Conservation (phyloP, 2,329 filamentous ascomycete species). For the Rugonectria rugulosa region DNA sequence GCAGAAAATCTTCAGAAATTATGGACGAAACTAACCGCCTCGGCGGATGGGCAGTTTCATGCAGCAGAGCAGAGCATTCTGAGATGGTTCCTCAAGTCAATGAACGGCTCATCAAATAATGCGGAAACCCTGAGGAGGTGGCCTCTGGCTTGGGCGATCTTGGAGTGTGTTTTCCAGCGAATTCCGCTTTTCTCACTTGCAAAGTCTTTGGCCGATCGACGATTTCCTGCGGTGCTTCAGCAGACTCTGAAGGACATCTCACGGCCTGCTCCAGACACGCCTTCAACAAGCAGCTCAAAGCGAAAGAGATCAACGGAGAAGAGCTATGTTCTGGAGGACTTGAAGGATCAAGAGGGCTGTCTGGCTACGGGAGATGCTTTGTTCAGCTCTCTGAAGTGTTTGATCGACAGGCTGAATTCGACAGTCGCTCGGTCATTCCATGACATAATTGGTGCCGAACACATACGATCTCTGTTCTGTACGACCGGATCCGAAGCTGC, state of each 20-base stretch:
- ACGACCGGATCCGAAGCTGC: conserved; percentile 57
- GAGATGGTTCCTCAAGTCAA: conserved; percentile 69
- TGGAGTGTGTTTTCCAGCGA: conserved; percentile 67
- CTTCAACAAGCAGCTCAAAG: conserved; percentile 45
- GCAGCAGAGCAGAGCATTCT: conserved; percentile 66
- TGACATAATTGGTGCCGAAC: conserved; percentile 62
- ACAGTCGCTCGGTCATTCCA: conserved; percentile 46
- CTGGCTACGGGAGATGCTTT: conserved; percentile 57
- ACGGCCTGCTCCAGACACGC: conserved; percentile 37
- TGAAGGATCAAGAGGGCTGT: conserved; percentile 51
- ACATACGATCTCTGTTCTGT: conserved; percentile 65
- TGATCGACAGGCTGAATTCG: conserved; percentile 55
- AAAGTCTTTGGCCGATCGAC: conserved; percentile 73
- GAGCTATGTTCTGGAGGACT: conserved; percentile 48
- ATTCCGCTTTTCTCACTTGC: conserved; percentile 75
- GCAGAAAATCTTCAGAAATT: conserved; percentile 57
- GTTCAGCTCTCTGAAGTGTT: conserved; percentile 54
- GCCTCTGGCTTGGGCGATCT: conserved; percentile 66
- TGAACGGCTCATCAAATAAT: conserved; percentile 56
- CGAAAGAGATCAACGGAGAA: conserved; percentile 53
- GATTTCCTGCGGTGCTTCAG: conserved; percentile 72
- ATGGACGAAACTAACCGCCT: conserved; percentile 57
- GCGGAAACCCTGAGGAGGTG: conserved; percentile 63
- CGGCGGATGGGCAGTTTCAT: conserved; percentile 53
- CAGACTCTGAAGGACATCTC: conserved; percentile 69